A percentile compares a stretch with the other conserved stretches of the same genome.
Conservation (phyloP, 208 protist genomes). For the Leishmania major region DNA sequence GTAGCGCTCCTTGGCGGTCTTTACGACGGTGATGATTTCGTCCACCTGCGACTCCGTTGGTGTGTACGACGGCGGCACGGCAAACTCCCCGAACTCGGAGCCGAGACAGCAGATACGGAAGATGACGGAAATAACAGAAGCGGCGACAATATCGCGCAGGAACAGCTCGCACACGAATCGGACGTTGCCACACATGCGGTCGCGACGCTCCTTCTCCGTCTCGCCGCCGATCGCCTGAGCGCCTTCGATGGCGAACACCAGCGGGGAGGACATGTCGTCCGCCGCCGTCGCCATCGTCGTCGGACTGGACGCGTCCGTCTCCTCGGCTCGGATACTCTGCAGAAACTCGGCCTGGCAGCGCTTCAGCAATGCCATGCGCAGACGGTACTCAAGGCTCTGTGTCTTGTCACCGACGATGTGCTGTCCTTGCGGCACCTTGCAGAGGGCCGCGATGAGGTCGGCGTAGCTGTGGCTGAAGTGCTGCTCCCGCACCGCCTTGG, state of each 20-base stretch:
- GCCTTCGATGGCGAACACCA: conserved; percentile 3
- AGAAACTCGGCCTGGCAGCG: conserved; percentile 76
- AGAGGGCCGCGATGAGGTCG: conserved; percentile 68
- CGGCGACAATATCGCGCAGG: conserved; percentile 60
- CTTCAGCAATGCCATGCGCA: conserved; percentile 66
- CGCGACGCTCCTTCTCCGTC: conserved; percentile 55
- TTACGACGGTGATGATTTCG: conserved; percentile 60
- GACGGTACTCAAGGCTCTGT: conserved; percentile 69
- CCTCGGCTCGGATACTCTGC: conserved; percentile 25
- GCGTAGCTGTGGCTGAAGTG: conserved; percentile 79
- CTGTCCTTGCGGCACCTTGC: conserved; percentile 63
- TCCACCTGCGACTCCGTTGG: conserved; percentile 76
- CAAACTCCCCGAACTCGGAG: conserved; percentile 42
- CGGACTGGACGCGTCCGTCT: conserved; percentile 1
- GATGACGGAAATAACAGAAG: conserved; percentile 66
- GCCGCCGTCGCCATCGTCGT: not conserved
- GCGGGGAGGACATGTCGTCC: not conserved
- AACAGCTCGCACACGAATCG: conserved; percentile 82
- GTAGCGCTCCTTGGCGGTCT: conserved; percentile 46
- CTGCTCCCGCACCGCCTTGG: conserved; percentile 77
- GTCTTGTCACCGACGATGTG: conserved; percentile 58
- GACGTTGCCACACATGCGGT: conserved; percentile 74
- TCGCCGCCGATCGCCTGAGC: conserved; percentile 20
- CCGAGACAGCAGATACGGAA: conserved; percentile 56
- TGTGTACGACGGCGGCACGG: conserved; percentile 56